Evolutionary conservation across 2,329 filamentous ascomycete species (phyloP), one percentile per base, ranked within the genome.

Genomic region (Arthrocladium fulminans): DNA sequence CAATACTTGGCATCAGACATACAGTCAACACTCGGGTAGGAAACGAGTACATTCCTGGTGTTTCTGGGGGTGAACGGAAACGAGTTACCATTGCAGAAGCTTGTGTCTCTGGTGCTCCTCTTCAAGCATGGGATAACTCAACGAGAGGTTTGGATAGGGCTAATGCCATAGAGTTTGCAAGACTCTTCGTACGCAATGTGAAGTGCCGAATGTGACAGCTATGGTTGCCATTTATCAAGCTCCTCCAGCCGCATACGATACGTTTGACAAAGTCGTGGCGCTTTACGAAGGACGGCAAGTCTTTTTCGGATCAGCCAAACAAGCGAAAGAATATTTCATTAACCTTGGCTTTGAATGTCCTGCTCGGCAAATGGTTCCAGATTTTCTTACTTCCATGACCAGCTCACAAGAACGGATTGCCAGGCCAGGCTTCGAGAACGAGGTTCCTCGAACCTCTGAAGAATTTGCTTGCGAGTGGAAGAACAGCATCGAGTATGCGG

Each of bases 251-350:
- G 71, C 73, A 10, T 74, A 74, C 48, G 75, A 81, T 48, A 66
- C 79, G 12, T 89, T 90, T 57, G 84, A 90, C 66, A 88, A 88
- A 61, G 79, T 77, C 0, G 73, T 80, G 0, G 81, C 90, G 0
- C 68, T 89, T 0, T 88, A 89, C 59, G 82, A 88, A 59, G 86
- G 86, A 1, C 75, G 81, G 0, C 77, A 89, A 59, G 89, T 90
- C 58, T 90, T 81, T 67, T 89, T 84, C 56, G 86, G 86, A 0
- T 75, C 74, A 0, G 77, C 80, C 0, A 61, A 60, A 4, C 66
- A 73, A 2, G 85, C 84, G 0, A 81, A 75, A 57, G 62, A 61
- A 0, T 88, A 79, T 65, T 88, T 89, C 55, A 77, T 83, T 58
- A 67, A 72, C 10, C 77, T 84, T 65, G 85, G 85, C 25, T 89